These are phyloP conservation scores for Codiaeum variegatum DNA, from an alignment of 441 rosid genomes.

Conservation along the genomic window DNA sequence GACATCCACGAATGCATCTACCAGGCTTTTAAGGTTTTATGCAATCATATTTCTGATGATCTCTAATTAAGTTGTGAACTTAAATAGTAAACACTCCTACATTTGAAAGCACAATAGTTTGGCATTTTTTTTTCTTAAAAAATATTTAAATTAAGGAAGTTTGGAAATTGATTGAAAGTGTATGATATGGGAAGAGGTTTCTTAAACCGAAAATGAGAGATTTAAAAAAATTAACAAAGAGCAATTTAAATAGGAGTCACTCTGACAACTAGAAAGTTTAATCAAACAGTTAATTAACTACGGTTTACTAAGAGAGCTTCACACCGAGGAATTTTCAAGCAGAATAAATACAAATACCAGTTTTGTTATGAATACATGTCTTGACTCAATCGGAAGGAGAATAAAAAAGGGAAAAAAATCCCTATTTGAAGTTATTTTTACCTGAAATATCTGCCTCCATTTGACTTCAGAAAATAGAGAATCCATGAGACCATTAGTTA, in stretches of 20 bases:
- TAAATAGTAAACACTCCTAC: neutral
- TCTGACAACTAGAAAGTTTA: neutral
- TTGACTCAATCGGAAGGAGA: neutral
- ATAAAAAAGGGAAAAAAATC: neutral
- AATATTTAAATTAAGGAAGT: neutral
- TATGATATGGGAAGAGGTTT: neutral
- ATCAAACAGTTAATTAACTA: neutral
- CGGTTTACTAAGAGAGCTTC: neutral
- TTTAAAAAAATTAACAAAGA: neutral
- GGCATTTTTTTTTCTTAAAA: neutral
- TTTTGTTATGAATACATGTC: neutral
- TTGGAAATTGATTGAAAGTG: neutral
- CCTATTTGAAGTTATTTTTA: neutral
- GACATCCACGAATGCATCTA: neutral
- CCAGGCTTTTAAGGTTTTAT: neutral
- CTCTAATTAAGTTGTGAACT: neutral
- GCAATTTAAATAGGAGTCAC: neutral
- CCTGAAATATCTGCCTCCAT: slow-evolving; percentile 20
- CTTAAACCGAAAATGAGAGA: neutral
- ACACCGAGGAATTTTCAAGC: neutral
- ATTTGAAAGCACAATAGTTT: neutral
- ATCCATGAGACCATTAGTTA: slow-evolving; percentile 15
- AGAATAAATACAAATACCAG: neutral
- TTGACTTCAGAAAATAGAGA: slow-evolving; percentile 15
- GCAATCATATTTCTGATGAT: neutral